Evolutionary conservation across 1,284 basidiomycete species (phyloP).

Genomic region (Apiotrichum montevideense): DNA sequence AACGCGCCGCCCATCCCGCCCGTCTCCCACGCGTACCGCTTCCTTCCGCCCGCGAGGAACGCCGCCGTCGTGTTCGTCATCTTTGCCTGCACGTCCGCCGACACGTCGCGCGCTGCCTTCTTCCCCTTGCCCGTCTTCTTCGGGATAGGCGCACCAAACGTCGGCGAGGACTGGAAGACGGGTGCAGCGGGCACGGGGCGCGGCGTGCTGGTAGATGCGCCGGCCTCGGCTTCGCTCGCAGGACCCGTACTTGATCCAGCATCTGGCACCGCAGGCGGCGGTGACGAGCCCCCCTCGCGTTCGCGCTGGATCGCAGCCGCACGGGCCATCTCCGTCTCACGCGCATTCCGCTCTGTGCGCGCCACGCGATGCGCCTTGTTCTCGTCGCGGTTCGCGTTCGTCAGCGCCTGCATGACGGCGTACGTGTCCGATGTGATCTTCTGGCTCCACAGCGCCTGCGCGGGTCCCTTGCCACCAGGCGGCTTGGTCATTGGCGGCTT

Average conservation of each 20-base stretch:
- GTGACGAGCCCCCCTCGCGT: slow-evolving; percentile 2
- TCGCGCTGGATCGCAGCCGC: slow-evolving; percentile 16
- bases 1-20: slow-evolving; percentile 12
- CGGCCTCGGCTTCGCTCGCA: not conserved
- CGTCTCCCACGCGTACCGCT: slow-evolving; percentile 40
- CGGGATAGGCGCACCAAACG: slow-evolving; percentile 15
- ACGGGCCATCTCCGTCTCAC: slow-evolving; percentile 34
- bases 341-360: slow-evolving; percentile 36
- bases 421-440: slow-evolving; percentile 28
- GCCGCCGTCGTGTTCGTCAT: slow-evolving; percentile 37
- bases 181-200: slow-evolving; percentile 5
- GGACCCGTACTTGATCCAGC: not conserved
- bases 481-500: slow-evolving; percentile 20
- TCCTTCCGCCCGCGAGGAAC: slow-evolving; percentile 8
- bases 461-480: not conserved
- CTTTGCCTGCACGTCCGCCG: slow-evolving; percentile 36
- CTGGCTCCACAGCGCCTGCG: slow-evolving; percentile 33
- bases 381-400: slow-evolving; percentile 31
- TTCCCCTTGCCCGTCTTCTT: slow-evolving; percentile 13
- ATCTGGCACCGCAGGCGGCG: not conserved
- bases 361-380: slow-evolving; percentile 34
- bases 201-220: slow-evolving; percentile 3
- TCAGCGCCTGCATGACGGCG: slow-evolving; percentile 29
- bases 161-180: slow-evolving; percentile 16
- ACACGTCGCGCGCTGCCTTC: slow-evolving; percentile 20